These are phyloP conservation scores for Sanguinoderma infundibulare DNA, from an alignment of 1,284 basidiomycete species.

Conservation along the genomic window DNA sequence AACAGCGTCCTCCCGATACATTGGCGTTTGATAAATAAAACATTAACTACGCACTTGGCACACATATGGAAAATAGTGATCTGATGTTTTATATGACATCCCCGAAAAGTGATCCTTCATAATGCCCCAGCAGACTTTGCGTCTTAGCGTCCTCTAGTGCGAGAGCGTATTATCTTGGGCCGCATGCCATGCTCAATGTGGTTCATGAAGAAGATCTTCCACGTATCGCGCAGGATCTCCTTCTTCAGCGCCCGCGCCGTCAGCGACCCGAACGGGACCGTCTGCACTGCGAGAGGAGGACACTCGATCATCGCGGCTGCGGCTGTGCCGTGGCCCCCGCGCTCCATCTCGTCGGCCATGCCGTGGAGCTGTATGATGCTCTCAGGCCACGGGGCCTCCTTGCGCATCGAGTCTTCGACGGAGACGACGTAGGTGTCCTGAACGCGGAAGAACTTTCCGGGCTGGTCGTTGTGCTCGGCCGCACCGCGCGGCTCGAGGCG, in stretches of 20 bases:
- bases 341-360: slow-evolving; percentile 30
- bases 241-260: slow-evolving; percentile 9
- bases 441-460: slow-evolving; percentile 31
- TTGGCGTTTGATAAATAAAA: too few species aligned
- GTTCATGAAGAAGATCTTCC: slow-evolving; percentile 28
- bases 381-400: slow-evolving; percentile 31
- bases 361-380: slow-evolving; percentile 24
- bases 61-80: too few species aligned
- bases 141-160: background rate
- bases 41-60: too few species aligned
- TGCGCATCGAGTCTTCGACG: slow-evolving; percentile 24
- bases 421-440: slow-evolving; percentile 22
- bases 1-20: too few species aligned
- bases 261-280: slow-evolving; percentile 33
- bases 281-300: slow-evolving; percentile 31
- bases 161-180: background rate
- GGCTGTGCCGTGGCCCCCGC: slow-evolving; percentile 18
- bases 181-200: slow-evolving; percentile 27
- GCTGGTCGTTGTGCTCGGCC: slow-evolving; percentile 26
- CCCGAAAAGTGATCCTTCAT: too few species aligned
- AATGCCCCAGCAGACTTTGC: too few species aligned
- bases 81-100: too few species aligned
- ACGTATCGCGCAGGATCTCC: slow-evolving; percentile 16
- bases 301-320: slow-evolving; percentile 33
- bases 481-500: slow-evolving; percentile 20